These are phyloP conservation scores for Cercis canadensis DNA, from an alignment of 306 rosid species.

Conservation along the genomic window DNA sequence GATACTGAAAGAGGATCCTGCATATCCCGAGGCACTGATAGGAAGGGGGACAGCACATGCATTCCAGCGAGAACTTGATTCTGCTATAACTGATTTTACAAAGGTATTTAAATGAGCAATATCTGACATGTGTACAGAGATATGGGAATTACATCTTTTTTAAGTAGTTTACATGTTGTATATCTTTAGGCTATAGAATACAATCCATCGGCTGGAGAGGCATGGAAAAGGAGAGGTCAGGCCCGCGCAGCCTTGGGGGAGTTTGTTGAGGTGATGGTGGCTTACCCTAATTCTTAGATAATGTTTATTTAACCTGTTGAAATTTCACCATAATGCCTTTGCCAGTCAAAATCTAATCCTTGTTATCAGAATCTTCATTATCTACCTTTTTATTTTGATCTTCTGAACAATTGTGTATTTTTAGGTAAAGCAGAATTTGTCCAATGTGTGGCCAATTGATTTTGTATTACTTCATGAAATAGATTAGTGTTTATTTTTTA, in stretches of 20 bases:
- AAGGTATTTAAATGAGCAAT: conserved; percentile 60
- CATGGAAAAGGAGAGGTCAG: conserved; percentile 99
- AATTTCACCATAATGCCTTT: conserved; percentile 21
- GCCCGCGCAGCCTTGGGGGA: conserved; percentile 98
- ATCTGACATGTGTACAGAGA: conserved; percentile 29
- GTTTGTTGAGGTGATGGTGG: conserved; percentile 73
- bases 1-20: conserved; percentile 93
- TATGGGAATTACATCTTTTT: conserved; percentile 27
- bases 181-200: conserved; percentile 83
- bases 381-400: too few species aligned
- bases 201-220: conserved; percentile 90
- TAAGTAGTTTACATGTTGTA: conserved; percentile 31
- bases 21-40: conserved; percentile 93
- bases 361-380: too few species aligned
- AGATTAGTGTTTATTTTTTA: background rate
- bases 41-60: conserved; percentile 98
- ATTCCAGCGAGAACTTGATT: conserved; percentile 82
- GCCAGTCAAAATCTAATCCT: background rate
- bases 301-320: conserved; percentile 11
- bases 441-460: too few species aligned
- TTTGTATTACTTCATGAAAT: background rate
- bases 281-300: conserved; percentile 31
- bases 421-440: too few species aligned
- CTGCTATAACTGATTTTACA: conserved; percentile 93
- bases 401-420: too few species aligned